These are phyloP conservation scores for Umbelopsis sp. DNA, from an alignment of 192 early-diverging fungal species.

Conservation along the genomic window DNA sequence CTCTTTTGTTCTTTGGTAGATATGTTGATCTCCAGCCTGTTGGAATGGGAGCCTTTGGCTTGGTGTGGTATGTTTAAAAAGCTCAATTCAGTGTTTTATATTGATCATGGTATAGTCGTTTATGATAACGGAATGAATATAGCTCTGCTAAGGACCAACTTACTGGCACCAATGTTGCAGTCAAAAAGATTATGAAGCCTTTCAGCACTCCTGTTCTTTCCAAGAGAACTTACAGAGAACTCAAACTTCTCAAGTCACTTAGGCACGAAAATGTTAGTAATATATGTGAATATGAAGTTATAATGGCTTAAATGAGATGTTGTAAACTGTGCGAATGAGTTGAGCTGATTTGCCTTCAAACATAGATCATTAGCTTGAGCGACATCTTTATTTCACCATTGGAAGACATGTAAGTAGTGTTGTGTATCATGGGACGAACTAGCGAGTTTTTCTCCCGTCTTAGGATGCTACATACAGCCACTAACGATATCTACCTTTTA, in stretches of 20 bases:
- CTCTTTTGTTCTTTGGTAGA: slow-evolving; percentile 39
- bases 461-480: too few species aligned
- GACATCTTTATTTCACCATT: slow-evolving; percentile 94
- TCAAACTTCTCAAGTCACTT: slow-evolving; percentile 91
- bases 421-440: neutral
- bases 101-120: neutral
- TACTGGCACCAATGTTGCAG: slow-evolving; percentile 82
- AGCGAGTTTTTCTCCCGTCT: too few species aligned
- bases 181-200: slow-evolving; percentile 97
- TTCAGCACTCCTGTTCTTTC: slow-evolving; percentile 91
- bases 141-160: slow-evolving; percentile 91
- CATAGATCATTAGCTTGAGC: slow-evolving; percentile 82
- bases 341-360: neutral
- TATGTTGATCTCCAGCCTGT: slow-evolving; percentile 93
- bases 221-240: slow-evolving; percentile 94
- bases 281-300: neutral
- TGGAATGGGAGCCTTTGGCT: slow-evolving; percentile 97
- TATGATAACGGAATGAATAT: neutral
- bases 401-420: slow-evolving; percentile 78
- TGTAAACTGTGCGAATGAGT: neutral
- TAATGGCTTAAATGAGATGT: neutral
- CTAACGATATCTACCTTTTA: neutral
- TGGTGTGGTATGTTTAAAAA: slow-evolving; percentile 79
- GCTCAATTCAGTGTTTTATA: neutral
- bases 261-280: slow-evolving; percentile 85